These are phyloP conservation scores for Penicillium sp. DNA, from an alignment of 2,329 filamentous ascomycete species.

Conservation along the genomic window DNA sequence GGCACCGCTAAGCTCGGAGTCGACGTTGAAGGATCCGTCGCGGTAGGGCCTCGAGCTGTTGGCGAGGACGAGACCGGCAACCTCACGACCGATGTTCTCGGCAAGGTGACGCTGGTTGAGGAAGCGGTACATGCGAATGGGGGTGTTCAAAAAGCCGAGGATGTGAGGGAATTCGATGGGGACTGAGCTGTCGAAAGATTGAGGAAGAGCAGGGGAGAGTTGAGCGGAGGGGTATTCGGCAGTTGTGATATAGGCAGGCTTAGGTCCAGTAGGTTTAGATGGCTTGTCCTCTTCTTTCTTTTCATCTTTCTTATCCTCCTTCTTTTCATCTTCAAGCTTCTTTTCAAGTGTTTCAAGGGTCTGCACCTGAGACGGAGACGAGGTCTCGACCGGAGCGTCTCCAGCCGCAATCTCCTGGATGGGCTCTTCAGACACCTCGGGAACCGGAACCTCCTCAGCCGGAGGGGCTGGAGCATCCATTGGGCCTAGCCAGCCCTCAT, in stretches of 20 bases:
- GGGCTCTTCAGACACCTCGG: conserved; percentile 26
- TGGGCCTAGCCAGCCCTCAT: conserved; percentile 95
- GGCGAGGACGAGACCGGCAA: conserved; percentile 77
- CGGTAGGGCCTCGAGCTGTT: conserved; percentile 42
- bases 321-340: conserved; percentile 43
- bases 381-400: conserved; percentile 14
- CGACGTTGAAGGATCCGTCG: conserved; percentile 24
- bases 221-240: conserved; percentile 67
- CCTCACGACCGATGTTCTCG: conserved; percentile 82
- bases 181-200: conserved; percentile 69
- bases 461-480: conserved; percentile 52
- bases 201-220: conserved; percentile 66
- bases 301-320: conserved; percentile 34
- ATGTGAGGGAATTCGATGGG: conserved; percentile 82
- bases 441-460: conserved; percentile 11
- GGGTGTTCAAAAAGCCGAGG: conserved; percentile 88
- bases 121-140: conserved; percentile 82
- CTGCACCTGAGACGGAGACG: conserved; percentile 21
- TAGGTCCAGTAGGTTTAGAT: conserved; percentile 57
- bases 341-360: conserved; percentile 16
- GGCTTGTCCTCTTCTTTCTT: conserved; percentile 46
- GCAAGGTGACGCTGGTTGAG: conserved; percentile 79
- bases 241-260: conserved; percentile 71
- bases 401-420: conserved; percentile 28
- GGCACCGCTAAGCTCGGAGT: conserved; percentile 18